Percentiles rank a stretch among this genome's conserved stretches.
Conservation (phyloP, 257 asterid genomes). For the Henckelia pumila region DNA sequence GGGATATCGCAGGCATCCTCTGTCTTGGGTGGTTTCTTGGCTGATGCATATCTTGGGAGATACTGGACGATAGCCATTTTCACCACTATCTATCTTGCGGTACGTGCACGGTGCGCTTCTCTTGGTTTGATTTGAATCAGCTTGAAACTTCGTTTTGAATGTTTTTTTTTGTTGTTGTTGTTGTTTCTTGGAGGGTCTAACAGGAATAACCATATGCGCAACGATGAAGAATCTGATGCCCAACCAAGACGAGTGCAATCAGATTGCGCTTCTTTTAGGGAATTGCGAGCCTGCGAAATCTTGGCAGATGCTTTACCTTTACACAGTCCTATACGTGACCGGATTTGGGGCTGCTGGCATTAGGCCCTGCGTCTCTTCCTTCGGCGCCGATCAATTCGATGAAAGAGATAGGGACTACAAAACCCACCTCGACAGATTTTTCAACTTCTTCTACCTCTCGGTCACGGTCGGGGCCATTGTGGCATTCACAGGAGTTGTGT, state of each 20-base stretch:
- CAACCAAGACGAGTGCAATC: slow-evolving; percentile 79
- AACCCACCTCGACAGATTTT: slow-evolving; percentile 78
- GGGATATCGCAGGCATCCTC: slow-evolving; percentile 97
- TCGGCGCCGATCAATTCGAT: slow-evolving; percentile 97
- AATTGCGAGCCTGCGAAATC: slow-evolving; percentile 83
- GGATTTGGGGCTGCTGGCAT: slow-evolving; percentile 98
- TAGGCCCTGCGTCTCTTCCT: slow-evolving; percentile 97
- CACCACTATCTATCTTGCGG: slow-evolving; percentile 85
- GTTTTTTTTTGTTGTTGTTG: slow-evolving; percentile 19
- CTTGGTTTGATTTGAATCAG: background rate
- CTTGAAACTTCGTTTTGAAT: no score
- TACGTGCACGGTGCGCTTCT: no score
- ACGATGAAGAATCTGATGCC: slow-evolving; percentile 60
- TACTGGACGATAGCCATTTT: slow-evolving; percentile 98
- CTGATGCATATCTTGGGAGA: slow-evolving; percentile 96
- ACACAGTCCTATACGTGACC: slow-evolving; percentile 63
- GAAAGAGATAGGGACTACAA: slow-evolving; percentile 69
- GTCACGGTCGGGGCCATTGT: slow-evolving; percentile 91
- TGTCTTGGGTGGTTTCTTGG: slow-evolving; percentile 89
- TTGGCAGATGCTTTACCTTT: slow-evolving; percentile 94
- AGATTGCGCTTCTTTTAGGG: slow-evolving; percentile 78
- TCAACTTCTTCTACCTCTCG: slow-evolving; percentile 92
- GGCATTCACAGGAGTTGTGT: slow-evolving; percentile 89
- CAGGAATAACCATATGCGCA: slow-evolving; percentile 81
- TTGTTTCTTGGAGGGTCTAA: slow-evolving; percentile 67